Base-by-base conservation (phyloP, 2,329 filamentous ascomycete genomes). In the Trichoderma koningiopsis region DNA sequence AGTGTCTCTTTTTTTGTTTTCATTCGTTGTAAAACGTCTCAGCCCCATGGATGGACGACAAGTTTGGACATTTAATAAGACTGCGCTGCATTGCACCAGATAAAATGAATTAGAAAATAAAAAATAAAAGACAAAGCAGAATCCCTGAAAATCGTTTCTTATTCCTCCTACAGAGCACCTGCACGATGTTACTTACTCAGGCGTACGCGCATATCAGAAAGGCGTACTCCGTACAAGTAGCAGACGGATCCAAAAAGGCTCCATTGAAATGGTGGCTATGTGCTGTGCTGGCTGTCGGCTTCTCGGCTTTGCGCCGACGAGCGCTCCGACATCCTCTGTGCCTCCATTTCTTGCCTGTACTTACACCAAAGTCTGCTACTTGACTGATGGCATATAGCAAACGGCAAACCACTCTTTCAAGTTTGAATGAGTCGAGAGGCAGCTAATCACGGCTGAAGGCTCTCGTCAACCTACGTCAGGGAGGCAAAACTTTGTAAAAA, bases 241-340 rank as follows among this genome's bases (percentile, higher is more conserved):
- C 62, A 57, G 14, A 29, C 29, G 37, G 52, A 33, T 27, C 55
- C 43, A 49, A 22, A 31, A 59, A 13, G 47, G 60, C 40, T 40
- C 68, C 68, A 69, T 65, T 22, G 47, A 69, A 67, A 69, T 65
- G 16, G 68, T 70, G 63, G 68, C 68, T 70, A 64, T 43, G 40
- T 43, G 40, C 40, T 43, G 40, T 43, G 40, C 40, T 40, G 37
- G 33, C 61, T 61, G 62, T 67, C 68, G 68, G 68, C 55, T 43
- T 70, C 63, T 70, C 68, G 68, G 68, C 68, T 62, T 62, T 19
- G n/a, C 35, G 40, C 55, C 35, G 52, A 52, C 56, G 61, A 65
- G 22, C 35, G 11, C 27, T 22, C 43, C 43, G 47, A 49, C 47
- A 43, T 43, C 52, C 35, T 52, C 14, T 57, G 14, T 57, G 62